Percentiles rank a stretch among this genome's conserved stretches.
Conservation (phyloP, 768 basidiomycete genomes). For the Grammothele lineata region DNA sequence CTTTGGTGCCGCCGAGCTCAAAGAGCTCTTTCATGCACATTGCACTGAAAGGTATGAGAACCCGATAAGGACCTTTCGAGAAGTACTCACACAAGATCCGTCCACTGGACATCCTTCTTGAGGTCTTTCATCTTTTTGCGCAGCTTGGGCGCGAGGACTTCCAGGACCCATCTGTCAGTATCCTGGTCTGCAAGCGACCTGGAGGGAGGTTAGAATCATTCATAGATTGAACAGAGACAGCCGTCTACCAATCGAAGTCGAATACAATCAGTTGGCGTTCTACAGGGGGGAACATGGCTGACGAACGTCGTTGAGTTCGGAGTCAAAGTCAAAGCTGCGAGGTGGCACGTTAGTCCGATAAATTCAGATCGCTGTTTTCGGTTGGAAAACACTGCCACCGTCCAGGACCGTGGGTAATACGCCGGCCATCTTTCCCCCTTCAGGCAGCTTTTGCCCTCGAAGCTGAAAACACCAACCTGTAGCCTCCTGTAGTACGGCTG, state of each 20-base stretch:
- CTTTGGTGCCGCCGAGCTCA: constrained; percentile 58
- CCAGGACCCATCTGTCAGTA: constrained; percentile 89
- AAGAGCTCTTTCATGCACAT: constrained; percentile 69
- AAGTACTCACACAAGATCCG: constrained; percentile 80
- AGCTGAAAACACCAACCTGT: no score
- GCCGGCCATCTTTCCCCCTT: no score
- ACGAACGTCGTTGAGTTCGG: neutral
- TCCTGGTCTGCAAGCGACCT: constrained; percentile 96
- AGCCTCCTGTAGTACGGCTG: no score
- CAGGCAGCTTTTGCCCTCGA: no score
- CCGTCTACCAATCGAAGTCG: constrained; percentile 89
- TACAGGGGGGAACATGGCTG: constrained; percentile 21
- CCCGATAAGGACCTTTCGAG: neutral
- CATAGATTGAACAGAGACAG: neutral
- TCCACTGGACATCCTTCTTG: constrained; percentile 74
- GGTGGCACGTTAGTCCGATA: no score
- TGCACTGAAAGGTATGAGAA: constrained; percentile 40
- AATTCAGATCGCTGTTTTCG: no score
- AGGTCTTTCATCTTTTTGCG: constrained; percentile 75
- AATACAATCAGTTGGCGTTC: constrained; percentile 79
- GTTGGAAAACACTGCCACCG: no score
- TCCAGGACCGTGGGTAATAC: no score
- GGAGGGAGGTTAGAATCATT: neutral
- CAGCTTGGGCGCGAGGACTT: constrained; percentile 81
- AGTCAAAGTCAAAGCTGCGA: neutral